Base-by-base conservation (phyloP, 75 land plant species). In the Cryptomeria japonica region DNA sequence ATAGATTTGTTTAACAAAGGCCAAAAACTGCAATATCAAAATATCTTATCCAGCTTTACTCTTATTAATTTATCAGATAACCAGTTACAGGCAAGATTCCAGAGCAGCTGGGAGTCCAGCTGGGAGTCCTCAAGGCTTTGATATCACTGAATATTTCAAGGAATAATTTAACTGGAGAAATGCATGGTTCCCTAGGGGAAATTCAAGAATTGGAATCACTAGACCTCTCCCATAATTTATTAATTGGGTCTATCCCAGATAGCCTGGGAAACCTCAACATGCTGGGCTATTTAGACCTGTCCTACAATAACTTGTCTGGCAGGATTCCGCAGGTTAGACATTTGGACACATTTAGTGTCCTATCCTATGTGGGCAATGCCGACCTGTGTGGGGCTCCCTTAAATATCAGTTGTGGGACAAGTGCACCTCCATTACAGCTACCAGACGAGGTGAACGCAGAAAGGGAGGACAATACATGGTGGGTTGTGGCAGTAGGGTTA, bases 221-320 rank as follows among this genome's bases (percentile, higher is more conserved):
- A 5, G 86, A 87, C 42, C 7, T 87, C 11, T 80, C 88, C 3
- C 34, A 46, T 34, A 87, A 87, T 44, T 18, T 46, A 2, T 31
- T 87, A 31, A 28, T 41, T 22, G 88, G 72, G 18, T 32, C 49
- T 8, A 85, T 37, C 16, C 86, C 72, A 38, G 49, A 56, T 77
- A 70, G 16, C 9, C 42, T 86, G 37, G 73, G 34, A 32, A 19
- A 13, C 16, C 44, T 39, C 5, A 39, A 44, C 31, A 32, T 72
- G 37, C 49, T 86, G 36, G 89, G 32, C 3, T 84, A 6, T 31
- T 44, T 88, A 42, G 44, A 86, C 18, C 19, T 88, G 22, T 58
- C 87, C 4, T 64, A 88, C 49, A 88, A 88, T 72, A 68, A 68
- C 19, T 46, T 88, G 25, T 37, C 73, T 1, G 89, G 89, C 0